Base-by-base conservation (phyloP, 2,329 filamentous ascomycete species). In the Zasmidium angulare region DNA sequence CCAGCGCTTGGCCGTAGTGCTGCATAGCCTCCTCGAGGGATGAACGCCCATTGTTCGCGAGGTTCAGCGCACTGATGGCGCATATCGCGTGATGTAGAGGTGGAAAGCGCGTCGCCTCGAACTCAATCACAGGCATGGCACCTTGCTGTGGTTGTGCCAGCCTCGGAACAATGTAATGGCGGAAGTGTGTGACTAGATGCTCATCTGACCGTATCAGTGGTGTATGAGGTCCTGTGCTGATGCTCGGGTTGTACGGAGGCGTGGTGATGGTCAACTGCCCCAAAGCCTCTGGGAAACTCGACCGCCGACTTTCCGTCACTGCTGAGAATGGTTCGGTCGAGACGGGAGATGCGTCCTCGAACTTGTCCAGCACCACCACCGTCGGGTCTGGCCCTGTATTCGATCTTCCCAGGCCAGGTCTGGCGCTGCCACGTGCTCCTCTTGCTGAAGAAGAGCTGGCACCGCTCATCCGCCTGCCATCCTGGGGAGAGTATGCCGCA, bases 11-110 rank as follows among this genome's bases (percentile, higher is more conserved):
- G 52, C 83, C 78, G 64, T 85, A 84, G 65, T 84, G 81, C 61
- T 83, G 79, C 50, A 83, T 71, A 11, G 80, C 79, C 63, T 81
- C 77, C 58, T 83, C 74, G 54, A 77, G 75, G 7, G 68, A 67
- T 24, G 76, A 74, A 24, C 74, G 76, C 29, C 78, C 76, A 63
- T 75, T 78, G 54, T 79, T 76, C 21, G 78, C 77, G 47, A 83
- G 73, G 65, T 81, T 82, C 47, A 84, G 75, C 19, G 81, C 81
- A 22, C 81, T 81, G n/a, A 86, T 71, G 3, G 83, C 82, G 75
- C 84, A 83, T 63, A 86, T 84, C 7, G 83, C 82, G 67, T 85
- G 80, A 51, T 81, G 79, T 55, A 85, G 76, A 29, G 82, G 82
- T 66, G 77, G 77, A 65, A 84, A 85, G 21, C 67, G 75, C 31